phyloP scores from a whole-genome alignment of 257 asterid genomes.

The Lithospermum erythrorhizon region DNA sequence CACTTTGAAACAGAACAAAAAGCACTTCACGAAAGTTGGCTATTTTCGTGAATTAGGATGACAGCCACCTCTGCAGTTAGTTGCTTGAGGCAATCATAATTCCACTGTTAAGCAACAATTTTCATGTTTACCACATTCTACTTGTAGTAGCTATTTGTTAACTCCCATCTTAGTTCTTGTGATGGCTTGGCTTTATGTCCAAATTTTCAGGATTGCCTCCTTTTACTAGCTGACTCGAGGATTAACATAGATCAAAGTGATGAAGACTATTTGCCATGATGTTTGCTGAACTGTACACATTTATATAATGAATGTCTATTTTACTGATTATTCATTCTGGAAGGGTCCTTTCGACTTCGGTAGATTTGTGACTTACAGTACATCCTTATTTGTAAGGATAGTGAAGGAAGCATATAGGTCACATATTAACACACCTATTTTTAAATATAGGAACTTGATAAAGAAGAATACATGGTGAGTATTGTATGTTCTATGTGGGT shows the following conservation, averaged over 20 bases:
- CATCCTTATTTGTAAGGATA: not conserved
- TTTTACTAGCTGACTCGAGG: not conserved
- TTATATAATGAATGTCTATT: not conserved
- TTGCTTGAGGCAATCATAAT: not conserved
- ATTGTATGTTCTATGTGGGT: not conserved
- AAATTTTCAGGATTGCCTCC: not conserved
- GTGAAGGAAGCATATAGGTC: not conserved
- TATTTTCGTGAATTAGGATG: not conserved
- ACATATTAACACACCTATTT: not conserved
- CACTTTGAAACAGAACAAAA: not conserved
- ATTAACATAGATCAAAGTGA: not conserved
- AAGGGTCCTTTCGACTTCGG: not conserved
- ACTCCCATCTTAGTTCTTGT: not conserved
- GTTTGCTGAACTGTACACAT: not conserved
- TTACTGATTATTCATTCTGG: not conserved
- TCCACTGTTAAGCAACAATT: not conserved
- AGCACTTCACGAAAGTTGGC: not conserved
- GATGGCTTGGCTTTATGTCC: not conserved
- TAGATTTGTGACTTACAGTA: not conserved
- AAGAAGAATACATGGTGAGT: constrained; percentile 74
- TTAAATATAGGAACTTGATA: constrained; percentile 36
- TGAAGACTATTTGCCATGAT: not conserved
- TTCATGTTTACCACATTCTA: too few species aligned
- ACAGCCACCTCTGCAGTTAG: not conserved
- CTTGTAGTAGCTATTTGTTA: not conserved